Percentiles rank a stretch among this genome's conserved stretches.
Evolutionary conservation across 1,139 yeast genomes (phyloP).

Genomic region (Geotrichum bryndzae): DNA sequence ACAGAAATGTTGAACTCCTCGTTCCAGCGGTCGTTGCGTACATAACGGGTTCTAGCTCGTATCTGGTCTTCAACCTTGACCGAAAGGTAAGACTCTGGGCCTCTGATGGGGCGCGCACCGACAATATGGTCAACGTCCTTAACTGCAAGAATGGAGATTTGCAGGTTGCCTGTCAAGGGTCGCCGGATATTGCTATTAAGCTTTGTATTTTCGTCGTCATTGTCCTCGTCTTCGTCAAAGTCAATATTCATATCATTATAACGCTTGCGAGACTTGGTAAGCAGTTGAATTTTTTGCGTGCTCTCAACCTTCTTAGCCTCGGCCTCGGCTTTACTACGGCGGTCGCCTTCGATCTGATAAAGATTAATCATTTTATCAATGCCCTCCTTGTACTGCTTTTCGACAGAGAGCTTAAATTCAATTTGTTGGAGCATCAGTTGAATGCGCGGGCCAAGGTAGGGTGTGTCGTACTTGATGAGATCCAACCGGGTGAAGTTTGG

Average conservation of each 20-base stretch:
- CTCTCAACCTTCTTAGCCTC: constrained; percentile 82
- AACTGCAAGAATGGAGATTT: constrained; percentile 63
- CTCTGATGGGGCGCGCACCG: constrained; percentile 66
- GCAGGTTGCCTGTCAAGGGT: constrained; percentile 75
- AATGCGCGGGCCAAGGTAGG: constrained; percentile 90
- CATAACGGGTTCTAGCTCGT: constrained; percentile 65
- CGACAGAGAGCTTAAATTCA: constrained; percentile 89
- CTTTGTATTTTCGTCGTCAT: constrained; percentile 46
- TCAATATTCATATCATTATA: constrained; percentile 87
- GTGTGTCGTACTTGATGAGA: constrained; percentile 84
- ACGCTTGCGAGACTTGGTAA: constrained; percentile 76
- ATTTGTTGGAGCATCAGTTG: constrained; percentile 92
- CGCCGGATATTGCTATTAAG: constrained; percentile 61
- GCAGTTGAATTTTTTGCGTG: constrained; percentile 74
- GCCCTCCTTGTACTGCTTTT: constrained; percentile 86
- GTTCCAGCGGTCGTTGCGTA: constrained; percentile 76
- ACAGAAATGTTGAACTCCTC: constrained; percentile 77
- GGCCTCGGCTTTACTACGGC: constrained; percentile 78
- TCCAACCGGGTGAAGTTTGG: constrained; percentile 47
- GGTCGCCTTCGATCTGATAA: constrained; percentile 87
- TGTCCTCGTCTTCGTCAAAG: constrained; percentile 46
- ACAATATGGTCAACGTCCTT: constrained; percentile 91
- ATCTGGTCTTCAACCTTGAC: constrained; percentile 84
- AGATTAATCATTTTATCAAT: constrained; percentile 81
- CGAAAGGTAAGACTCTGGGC: constrained; percentile 72